Base-by-base conservation (phyloP, 1,139 yeast genomes). In the Geotrichum restrictum region DNA sequence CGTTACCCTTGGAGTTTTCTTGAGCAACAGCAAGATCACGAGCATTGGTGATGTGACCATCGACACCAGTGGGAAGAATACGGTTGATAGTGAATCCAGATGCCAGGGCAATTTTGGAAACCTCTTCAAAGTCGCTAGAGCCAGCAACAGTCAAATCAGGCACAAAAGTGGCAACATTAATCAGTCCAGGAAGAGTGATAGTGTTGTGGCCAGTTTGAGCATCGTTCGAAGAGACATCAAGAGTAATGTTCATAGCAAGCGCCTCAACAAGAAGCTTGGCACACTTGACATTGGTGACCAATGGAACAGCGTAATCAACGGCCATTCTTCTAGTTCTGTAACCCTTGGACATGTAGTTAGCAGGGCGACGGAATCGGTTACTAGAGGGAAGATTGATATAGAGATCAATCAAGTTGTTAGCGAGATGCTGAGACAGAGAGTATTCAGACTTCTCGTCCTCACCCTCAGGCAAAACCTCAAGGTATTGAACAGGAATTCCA, bases 271-370 rank as follows among this genome's bases (percentile, higher is more conserved):
- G 79, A 62, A 94, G 78, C 74, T 94, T 94, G 59, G 99, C 99
- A 76, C 93, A 84, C 75, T 94, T 94, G 62, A 93, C 98, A 69
- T 94, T 94, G 61, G 99, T 93, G 50, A 94, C 96, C 71, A 94
- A 79, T 51, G 99, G 99, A 69, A 94, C 88, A 51, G 97, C 91
- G 70, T 88, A 94, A 73, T 94, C 99, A 61, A 94, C 98, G 62
- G 99, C 98, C 98, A 94, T 87, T 78, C 99, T 94, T 79, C 99
- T 95, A 52, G 98, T 88, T 73, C 83, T 85, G 79, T 94, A 94
- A 71, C 98, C 99, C 76, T 88, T 89, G 36, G 96, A 88, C 80
- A 93, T 89, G 74, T 93, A 94, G 57, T 93, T 87, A 53, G 98
- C 97, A 57, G 99, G 98, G 74, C 99, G 89, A 72, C 98, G 87